Base-by-base conservation (phyloP, 2,329 filamentous ascomycete genomes). In the Ceratocystis harringtonii region DNA sequence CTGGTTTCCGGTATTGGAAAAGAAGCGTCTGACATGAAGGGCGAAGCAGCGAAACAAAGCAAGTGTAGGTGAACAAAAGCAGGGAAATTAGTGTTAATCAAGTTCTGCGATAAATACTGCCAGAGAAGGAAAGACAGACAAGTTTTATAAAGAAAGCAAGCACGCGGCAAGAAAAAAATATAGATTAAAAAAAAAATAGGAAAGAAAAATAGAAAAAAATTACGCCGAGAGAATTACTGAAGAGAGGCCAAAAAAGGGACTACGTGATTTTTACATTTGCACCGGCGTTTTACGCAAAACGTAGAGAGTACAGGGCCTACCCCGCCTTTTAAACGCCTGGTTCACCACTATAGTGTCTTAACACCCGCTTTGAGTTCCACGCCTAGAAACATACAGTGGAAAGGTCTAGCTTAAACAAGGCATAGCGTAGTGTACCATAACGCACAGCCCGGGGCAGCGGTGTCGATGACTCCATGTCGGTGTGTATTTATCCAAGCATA, bases 1-100 rank as follows among this genome's bases (percentile, higher is more conserved):
- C 79, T 78, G 65, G 83, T 84, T 71, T 84, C 81, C 44, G 81
- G 81, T 48, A 84, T 65, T 22, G 69, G 69, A 52, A 70, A 70
- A 52, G 70, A 70, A 36, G 68, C 32, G 58, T 68, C 68, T 48
- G 69, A 64, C 72, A 73, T 73, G 15, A 30, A 15, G 48, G 25
- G 19, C 22, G n/a, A 50, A 41, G 36, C 36, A 15, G 36, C 12
- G 22, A 22, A 15, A 41, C 10, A 41, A 41, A 41, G 36, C 5
- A 41, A 15, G 36, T 15, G 2, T 41, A 41, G 36, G 12, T 15
- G 36, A 41, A 3, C 36, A 41, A 15, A 41, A 41, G 36, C 36
- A 41, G 10, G 10, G 10, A 12, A 41, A 41, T 15, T 41, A 41
- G 10, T 41, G 3, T 15, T 12, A 41, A 41, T 41, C 36, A 41